Base-by-base conservation (phyloP, 306 rosid species). In the Quercus glauca region DNA sequence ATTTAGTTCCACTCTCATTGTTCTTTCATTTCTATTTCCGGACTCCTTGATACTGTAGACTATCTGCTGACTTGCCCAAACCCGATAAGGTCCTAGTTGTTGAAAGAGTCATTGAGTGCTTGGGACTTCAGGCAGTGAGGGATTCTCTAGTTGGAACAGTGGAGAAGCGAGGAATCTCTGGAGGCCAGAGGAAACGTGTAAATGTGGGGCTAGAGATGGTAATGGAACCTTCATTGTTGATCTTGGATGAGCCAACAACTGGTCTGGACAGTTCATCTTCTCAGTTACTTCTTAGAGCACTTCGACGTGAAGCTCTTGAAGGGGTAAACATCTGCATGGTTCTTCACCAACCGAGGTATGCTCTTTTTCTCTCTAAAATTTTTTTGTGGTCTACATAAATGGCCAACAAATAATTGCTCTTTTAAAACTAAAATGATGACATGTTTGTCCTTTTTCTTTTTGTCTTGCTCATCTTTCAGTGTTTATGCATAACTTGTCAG, bases 171-270 rank as follows among this genome's bases (percentile, higher is more conserved):
- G 97, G 97, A 67, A 88, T 92, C 67, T 92, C 94, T 55, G 97
- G 97, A 73, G 97, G 97, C 15, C 97, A 92, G 70, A 83, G 87
- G 49, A 92, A 92, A 78, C 90, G 97, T 56, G 97, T 92, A 76
- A 92, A 92, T 80, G 97, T 92, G 71, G 97, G 94, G 57, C 51
- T 92, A 81, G 97, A 92, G 86, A 92, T 92, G 97, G 97, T 92
- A 79, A 92, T 92, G 92, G 97, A 92, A 70, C 97, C 97, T 71
- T 92, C 97, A 51, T 87, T 92, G 33, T 80, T 92, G 77, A 90
- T 92, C 81, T 85, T 92, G 79, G 97, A 92, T 81, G 97, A 92
- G 80, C 97, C 97, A 73, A 88, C 97, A 57, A 84, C 94, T 83
- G 97, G 97, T 80, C 73, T 92, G 72, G 97, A 92, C 65, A 92